Evolutionary conservation across 1,284 basidiomycete genomes (phyloP).

Genomic region (Leucoagaricus sp.): DNA sequence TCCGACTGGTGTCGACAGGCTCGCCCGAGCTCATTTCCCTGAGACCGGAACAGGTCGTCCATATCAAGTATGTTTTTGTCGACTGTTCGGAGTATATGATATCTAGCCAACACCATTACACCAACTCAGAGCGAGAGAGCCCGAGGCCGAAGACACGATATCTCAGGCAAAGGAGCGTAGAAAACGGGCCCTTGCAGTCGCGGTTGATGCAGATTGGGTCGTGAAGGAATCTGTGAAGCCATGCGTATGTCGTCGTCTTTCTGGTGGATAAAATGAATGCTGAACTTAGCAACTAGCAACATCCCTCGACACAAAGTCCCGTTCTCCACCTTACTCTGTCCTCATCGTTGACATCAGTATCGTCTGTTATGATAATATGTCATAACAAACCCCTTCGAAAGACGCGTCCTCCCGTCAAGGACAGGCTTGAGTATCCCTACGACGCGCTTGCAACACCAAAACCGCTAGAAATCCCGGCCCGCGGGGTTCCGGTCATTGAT

Average conservation of each 20-base stretch:
- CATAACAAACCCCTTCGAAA: slow-evolving; percentile 30
- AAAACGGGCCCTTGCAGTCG: slow-evolving; percentile 34
- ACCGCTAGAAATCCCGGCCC: slow-evolving; percentile 3
- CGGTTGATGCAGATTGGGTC: slow-evolving; percentile 37
- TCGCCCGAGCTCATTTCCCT: slow-evolving; percentile 39
- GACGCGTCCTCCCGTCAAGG: slow-evolving; percentile 37
- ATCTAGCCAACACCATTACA: background rate
- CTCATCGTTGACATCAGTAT: slow-evolving; percentile 15
- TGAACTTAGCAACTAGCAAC: background rate
- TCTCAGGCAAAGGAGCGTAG: slow-evolving; percentile 39
- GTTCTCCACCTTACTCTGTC: slow-evolving; percentile 16
- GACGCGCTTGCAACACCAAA: slow-evolving; percentile 16
- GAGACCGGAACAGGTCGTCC: slow-evolving; percentile 39
- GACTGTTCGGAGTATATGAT: no score
- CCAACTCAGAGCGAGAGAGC: slow-evolving; percentile 41
- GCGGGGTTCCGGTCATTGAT: slow-evolving; percentile 22
- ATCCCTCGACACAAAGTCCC: slow-evolving; percentile 5
- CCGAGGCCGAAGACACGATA: slow-evolving; percentile 45
- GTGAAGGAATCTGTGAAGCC: slow-evolving; percentile 23
- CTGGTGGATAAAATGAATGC: background rate
- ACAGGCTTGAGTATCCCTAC: slow-evolving; percentile 32
- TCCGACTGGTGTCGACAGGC: slow-evolving; percentile 45
- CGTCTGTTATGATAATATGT: slow-evolving; percentile 30
- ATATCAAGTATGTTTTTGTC: slow-evolving; percentile 36
- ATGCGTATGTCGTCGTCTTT: slow-evolving; percentile 14